Conservation (phyloP, 1,284 basidiomycete species). For the Abortiporus biennis region DNA sequence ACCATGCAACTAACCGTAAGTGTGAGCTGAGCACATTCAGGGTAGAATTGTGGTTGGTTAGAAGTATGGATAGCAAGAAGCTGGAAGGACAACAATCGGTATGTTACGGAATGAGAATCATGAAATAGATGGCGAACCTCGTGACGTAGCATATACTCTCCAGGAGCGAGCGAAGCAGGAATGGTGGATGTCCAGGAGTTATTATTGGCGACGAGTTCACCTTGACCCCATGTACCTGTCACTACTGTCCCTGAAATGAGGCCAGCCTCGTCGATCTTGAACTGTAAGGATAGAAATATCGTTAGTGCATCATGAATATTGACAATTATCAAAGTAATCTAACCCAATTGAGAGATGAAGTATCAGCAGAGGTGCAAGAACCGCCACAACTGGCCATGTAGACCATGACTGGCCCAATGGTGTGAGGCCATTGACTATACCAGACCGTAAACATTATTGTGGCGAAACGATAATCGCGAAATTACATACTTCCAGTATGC, state of each 20-base stretch:
- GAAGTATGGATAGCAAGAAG: slow-evolving; percentile 28
- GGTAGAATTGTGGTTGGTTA: slow-evolving; percentile 32
- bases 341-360: slow-evolving; percentile 30
- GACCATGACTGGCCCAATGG: slow-evolving; percentile 28
- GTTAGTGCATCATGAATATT: background rate
- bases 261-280: slow-evolving; percentile 34
- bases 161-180: slow-evolving; percentile 26
- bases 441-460: background rate
- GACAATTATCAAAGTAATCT: background rate
- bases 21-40: slow-evolving; percentile 32
- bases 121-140: slow-evolving; percentile 16
- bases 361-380: slow-evolving; percentile 27
- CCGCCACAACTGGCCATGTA: slow-evolving; percentile 32
- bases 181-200: slow-evolving; percentile 33
- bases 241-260: slow-evolving; percentile 30
- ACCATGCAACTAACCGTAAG: slow-evolving; percentile 22
- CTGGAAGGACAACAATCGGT: slow-evolving; percentile 6
- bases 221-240: slow-evolving; percentile 27
- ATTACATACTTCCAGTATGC: slow-evolving; percentile 33
- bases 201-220: slow-evolving; percentile 29
- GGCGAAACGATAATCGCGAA: background rate
- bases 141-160: slow-evolving; percentile 32
- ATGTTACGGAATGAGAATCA: too few relatives aligned
- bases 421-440: slow-evolving; percentile 25
- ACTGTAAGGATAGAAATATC: slow-evolving; percentile 19